Base-by-base conservation (phyloP, 345 rosid species). In the Bruguiera sexangula region DNA sequence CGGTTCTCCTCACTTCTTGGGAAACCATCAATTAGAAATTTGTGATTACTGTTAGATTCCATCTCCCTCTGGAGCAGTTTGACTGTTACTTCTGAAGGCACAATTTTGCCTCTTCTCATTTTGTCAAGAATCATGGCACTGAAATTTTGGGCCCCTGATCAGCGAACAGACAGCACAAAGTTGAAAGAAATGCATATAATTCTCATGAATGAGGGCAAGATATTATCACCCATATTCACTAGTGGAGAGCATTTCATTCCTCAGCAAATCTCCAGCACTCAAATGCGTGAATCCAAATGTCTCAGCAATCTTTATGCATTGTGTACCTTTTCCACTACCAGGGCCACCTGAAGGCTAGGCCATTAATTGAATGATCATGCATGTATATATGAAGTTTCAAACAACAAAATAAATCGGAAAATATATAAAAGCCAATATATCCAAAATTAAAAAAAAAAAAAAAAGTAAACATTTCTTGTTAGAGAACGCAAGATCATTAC, bases 281-380 rank as follows among this genome's bases (percentile, higher is more conserved):
- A 77, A 66, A 59, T 77, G 80, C 1, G 37, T 63, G 46, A 77
- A 63, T 22, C 80, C 80, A 68, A 77, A 77, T 51, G 76, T 72
- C 66, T 72, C 67, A 2, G 75, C 76, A 48, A 77, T 72, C 37
- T 63, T 77, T 59, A 63, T 22, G 39, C 80, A 72, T 71, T 77
- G 80, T 30, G 80, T 77, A 27, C 80, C 80, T 72, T 77, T 77
- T 62, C 80, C 80, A 72, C 80, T 77, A 32, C 80, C 80, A 56
- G 80, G 80, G 7, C 80, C 80, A 63, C 80, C 80, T 77, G 34
- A 39, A 46, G 57, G 24, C 7, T 2, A 71, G 20, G 65, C 6
- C 15, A 52, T 48, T 65, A 60, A 48, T 20, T 22, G 27, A 59
- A 6, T 7, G 15, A 11, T n/a, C 53, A 66, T 34, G 22, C 18